These are phyloP conservation scores for Epichloe amarillans DNA, from an alignment of 2,329 filamentous ascomycete species.

Conservation along the genomic window DNA sequence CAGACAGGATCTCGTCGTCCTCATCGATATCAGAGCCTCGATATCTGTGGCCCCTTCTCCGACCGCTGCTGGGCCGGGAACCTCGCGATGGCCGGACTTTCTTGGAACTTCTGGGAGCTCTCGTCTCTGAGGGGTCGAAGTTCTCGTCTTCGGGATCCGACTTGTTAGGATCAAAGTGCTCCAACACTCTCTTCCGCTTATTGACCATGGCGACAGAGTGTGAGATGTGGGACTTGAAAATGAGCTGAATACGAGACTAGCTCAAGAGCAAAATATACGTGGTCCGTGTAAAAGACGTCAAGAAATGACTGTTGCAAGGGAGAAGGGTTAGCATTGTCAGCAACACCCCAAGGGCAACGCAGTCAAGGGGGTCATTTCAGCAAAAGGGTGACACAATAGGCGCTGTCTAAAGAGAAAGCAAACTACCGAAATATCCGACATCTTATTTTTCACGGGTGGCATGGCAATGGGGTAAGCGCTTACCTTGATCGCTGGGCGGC, in stretches of 20 bases:
- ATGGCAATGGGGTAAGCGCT: background rate
- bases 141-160: slow-evolving; percentile 55
- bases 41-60: slow-evolving; percentile 32
- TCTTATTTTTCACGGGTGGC: background rate
- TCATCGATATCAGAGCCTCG: slow-evolving; percentile 50
- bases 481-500: background rate
- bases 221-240: background rate
- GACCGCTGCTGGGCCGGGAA: slow-evolving; percentile 14
- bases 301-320: background rate
- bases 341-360: background rate
- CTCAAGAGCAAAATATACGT: background rate
- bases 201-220: slow-evolving; percentile 16
- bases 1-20: slow-evolving; percentile 41
- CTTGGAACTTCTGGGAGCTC: slow-evolving; percentile 28
- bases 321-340: background rate
- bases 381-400: background rate
- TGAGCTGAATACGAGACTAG: slow-evolving; percentile 6
- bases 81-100: slow-evolving; percentile 27
- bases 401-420: background rate
- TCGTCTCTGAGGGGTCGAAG: slow-evolving; percentile 41
- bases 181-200: slow-evolving; percentile 45
- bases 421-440: background rate
- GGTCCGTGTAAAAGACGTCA: background rate
- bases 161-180: slow-evolving; percentile 52
- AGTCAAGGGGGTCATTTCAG: background rate